A percentile compares a stretch with the other conserved stretches of the same genome.
phyloP scores from a whole-genome alignment of 164 flowering plant species.

The Hamamelis virginiana region DNA sequence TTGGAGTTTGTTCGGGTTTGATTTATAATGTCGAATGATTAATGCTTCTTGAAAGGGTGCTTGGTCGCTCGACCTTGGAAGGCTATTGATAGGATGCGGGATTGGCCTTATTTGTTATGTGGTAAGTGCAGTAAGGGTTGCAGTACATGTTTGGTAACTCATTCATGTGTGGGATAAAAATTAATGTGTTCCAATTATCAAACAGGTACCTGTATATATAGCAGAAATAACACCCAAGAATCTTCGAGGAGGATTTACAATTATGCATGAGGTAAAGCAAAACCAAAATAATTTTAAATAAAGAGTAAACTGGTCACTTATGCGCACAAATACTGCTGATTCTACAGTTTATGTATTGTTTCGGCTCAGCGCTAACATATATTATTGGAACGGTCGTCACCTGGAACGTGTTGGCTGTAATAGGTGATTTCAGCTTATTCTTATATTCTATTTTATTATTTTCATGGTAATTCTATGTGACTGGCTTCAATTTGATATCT shows the following conservation, averaged over 20 bases:
- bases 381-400: constrained; percentile 32
- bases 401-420: constrained; percentile 34
- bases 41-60: constrained; percentile 31
- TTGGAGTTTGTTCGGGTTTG: too few species aligned
- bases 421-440: constrained; percentile 20
- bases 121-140: constrained; percentile 34
- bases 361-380: constrained; percentile 31
- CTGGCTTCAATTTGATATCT: not conserved
- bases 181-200: not conserved
- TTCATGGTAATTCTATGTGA: not conserved
- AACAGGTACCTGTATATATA: constrained; percentile 63
- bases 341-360: constrained; percentile 36
- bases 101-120: constrained; percentile 56
- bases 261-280: constrained; percentile 53
- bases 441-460: not conserved
- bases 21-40: not conserved
- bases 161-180: not conserved
- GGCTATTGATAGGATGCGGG: constrained; percentile 54
- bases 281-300: not conserved
- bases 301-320: not conserved
- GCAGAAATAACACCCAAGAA: constrained; percentile 82
- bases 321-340: not conserved
- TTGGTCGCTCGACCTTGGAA: constrained; percentile 59
- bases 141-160: constrained; percentile 1
- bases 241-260: constrained; percentile 60